These are phyloP conservation scores for Pelargonium fulgidum DNA, from an alignment of 441 rosid genomes.

Conservation along the genomic window DNA sequence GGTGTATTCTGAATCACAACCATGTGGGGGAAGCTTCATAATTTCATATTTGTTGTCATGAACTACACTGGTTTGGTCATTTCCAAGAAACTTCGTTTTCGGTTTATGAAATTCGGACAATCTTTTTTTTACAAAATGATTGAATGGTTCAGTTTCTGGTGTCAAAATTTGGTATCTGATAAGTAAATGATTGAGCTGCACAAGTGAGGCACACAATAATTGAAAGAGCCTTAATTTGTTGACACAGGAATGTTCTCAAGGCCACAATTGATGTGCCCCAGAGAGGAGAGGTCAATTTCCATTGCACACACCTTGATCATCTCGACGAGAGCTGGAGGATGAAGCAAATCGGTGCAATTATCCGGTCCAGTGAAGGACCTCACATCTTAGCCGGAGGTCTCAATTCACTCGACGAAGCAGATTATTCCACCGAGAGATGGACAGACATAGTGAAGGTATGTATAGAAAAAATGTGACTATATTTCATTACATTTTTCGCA, in stretches of 20 bases:
- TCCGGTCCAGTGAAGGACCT: conserved; percentile 49
- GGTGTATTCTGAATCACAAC: too few species aligned
- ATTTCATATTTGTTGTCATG: too few species aligned
- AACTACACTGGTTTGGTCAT: too few species aligned
- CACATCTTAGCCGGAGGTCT: conserved; percentile 71
- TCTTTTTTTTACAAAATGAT: background rate
- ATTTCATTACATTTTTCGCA: background rate
- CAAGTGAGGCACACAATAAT: background rate
- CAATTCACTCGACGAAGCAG: conserved; percentile 63
- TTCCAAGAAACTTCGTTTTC: too few species aligned
- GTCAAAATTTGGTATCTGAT: background rate
- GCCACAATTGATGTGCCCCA: conserved; percentile 70
- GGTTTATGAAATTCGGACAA: too few species aligned
- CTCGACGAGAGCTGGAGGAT: conserved; percentile 82
- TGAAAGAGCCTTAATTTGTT: background rate
- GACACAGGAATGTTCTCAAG: conserved; percentile 69
- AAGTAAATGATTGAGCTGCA: background rate
- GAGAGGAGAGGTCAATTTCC: conserved; percentile 73
- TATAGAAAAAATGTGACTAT: background rate
- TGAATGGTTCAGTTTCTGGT: background rate
- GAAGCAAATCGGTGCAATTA: conserved; percentile 69
- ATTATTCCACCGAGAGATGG: conserved; percentile 79
- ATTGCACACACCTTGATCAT: conserved; percentile 89
- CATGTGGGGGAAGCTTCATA: too few species aligned
- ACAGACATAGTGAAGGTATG: conserved; percentile 78